Percentiles rank a stretch among this genome's conserved stretches.
phyloP scores from a whole-genome alignment of 768 basidiomycete species.

The Trichaptum fuscoviolaceum region DNA sequence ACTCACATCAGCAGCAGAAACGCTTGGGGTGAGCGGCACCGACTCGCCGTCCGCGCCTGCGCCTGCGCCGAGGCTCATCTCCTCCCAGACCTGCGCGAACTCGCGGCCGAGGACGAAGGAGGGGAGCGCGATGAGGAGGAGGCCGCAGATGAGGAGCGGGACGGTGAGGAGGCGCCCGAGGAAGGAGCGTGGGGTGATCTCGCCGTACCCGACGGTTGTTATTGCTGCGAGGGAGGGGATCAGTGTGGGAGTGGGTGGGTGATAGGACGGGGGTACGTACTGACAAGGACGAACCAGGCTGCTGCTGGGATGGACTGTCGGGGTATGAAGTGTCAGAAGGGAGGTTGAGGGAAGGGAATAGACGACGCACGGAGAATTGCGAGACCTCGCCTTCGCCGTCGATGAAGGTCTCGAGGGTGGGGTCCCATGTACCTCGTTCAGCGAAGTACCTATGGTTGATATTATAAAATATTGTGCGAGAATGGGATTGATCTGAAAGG shows the following conservation, averaged over 20 bases:
- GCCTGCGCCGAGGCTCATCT: slow-evolving; percentile 37
- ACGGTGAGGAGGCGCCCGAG: slow-evolving; percentile 83
- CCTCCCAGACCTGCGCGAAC: slow-evolving; percentile 87
- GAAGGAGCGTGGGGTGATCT: slow-evolving; percentile 84
- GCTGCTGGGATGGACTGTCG: slow-evolving; percentile 63
- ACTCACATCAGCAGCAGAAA: neutral
- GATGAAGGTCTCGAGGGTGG: slow-evolving; percentile 70
- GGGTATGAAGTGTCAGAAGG: neutral
- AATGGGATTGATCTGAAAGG: slow-evolving; percentile 4
- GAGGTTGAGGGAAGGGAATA: neutral
- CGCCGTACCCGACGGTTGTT: slow-evolving; percentile 88
- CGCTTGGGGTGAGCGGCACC: neutral
- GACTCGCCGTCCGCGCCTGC: neutral
- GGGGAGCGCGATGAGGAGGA: slow-evolving; percentile 85
- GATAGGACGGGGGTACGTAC: too few species aligned
- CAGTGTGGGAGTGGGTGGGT: too few species aligned
- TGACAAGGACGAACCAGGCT: slow-evolving; percentile 79
- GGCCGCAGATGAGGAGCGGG: slow-evolving; percentile 81
- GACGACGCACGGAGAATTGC: slow-evolving; percentile 60
- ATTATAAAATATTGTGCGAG: neutral
- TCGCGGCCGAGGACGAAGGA: slow-evolving; percentile 90
- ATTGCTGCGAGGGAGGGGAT: slow-evolving; percentile 47
- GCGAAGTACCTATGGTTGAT: slow-evolving; percentile 66
- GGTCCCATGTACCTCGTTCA: slow-evolving; percentile 89
- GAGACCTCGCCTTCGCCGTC: slow-evolving; percentile 81